phyloP scores from a whole-genome alignment of 768 basidiomycete species.

The Leccinum obscurum region DNA sequence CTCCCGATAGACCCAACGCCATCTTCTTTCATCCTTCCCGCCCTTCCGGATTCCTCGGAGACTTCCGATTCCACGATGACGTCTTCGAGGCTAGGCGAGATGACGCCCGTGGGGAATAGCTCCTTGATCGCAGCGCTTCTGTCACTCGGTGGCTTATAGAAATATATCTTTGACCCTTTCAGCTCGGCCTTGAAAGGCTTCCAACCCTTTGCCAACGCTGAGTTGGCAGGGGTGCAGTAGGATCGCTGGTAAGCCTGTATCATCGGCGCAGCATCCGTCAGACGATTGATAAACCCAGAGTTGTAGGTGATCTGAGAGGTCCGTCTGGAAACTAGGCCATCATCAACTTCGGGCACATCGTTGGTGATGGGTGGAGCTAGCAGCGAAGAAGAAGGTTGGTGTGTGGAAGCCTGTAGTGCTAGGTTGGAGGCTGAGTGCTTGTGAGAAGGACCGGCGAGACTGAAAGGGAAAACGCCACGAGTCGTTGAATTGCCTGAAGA shows the following conservation, averaged over 20 bases:
- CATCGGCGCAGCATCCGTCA: constrained; percentile 50
- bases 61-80: constrained; percentile 27
- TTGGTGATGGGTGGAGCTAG: constrained; percentile 52
- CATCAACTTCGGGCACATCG: constrained; percentile 39
- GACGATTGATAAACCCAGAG: constrained; percentile 74
- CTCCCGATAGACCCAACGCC: constrained; percentile 32
- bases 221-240: constrained; percentile 34
- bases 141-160: constrained; percentile 83
- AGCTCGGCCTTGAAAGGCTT: constrained; percentile 84
- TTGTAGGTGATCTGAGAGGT: constrained; percentile 79
- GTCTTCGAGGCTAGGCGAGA: constrained; percentile 55
- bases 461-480: constrained; percentile 35
- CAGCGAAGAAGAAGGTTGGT: constrained; percentile 44
- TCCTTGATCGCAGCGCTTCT: constrained; percentile 63
- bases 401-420: constrained; percentile 11
- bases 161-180: constrained; percentile 81
- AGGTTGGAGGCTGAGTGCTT: constrained; percentile 28
- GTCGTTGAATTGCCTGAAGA: constrained; percentile 3
- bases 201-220: constrained; percentile 67
- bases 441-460: constrained; percentile 27
- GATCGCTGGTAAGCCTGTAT: constrained; percentile 30
- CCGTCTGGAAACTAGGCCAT: constrained; percentile 47
- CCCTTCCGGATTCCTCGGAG: constrained; percentile 27
- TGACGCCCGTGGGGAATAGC: constrained; percentile 68
- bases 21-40: constrained; percentile 38